Conservation (phyloP, 192 early-diverging fungal genomes). For the Funneliformis geosporum region DNA sequence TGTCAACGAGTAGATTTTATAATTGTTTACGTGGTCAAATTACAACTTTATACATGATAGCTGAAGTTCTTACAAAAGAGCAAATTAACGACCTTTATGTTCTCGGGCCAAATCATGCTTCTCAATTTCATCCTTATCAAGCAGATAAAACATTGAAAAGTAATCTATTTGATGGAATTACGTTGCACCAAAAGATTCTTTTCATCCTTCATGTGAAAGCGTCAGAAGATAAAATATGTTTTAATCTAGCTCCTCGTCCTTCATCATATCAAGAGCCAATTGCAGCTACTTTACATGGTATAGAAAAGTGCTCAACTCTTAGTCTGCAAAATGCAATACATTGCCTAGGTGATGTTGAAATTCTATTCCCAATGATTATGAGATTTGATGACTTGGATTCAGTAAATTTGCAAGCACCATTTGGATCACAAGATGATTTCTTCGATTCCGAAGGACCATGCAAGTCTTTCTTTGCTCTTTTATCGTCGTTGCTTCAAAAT, state of each 20-base stretch:
- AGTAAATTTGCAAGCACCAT: constrained; percentile 16
- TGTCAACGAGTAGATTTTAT: neutral
- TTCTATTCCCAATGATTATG: constrained; percentile 30
- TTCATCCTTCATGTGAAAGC: constrained; percentile 31
- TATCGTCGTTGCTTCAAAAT: constrained; percentile 24
- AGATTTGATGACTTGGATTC: constrained; percentile 28
- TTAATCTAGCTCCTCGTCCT: constrained; percentile 22
- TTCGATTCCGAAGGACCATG: constrained; percentile 31
- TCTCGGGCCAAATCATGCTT: constrained; percentile 22
- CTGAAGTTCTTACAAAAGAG: constrained; percentile 12
- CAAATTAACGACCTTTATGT: constrained; percentile 8
- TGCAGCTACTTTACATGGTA: constrained; percentile 1
- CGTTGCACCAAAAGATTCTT: neutral
- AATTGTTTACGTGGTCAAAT: constrained; percentile 32
- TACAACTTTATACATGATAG: constrained; percentile 20
- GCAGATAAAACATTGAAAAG: neutral
- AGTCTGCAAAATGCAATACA: constrained; percentile 30
- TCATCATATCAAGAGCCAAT: neutral
- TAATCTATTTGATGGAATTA: constrained; percentile 15
- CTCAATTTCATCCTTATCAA: neutral
- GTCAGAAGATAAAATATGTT: constrained; percentile 15
- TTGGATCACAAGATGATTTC: constrained; percentile 29
- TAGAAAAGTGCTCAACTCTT: constrained; percentile 30
- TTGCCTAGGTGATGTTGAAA: constrained; percentile 31
- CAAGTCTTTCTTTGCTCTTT: constrained; percentile 23